These are phyloP conservation scores for Scedosporium dehoogii DNA, from an alignment of 2,329 filamentous ascomycete species.

Conservation along the genomic window DNA sequence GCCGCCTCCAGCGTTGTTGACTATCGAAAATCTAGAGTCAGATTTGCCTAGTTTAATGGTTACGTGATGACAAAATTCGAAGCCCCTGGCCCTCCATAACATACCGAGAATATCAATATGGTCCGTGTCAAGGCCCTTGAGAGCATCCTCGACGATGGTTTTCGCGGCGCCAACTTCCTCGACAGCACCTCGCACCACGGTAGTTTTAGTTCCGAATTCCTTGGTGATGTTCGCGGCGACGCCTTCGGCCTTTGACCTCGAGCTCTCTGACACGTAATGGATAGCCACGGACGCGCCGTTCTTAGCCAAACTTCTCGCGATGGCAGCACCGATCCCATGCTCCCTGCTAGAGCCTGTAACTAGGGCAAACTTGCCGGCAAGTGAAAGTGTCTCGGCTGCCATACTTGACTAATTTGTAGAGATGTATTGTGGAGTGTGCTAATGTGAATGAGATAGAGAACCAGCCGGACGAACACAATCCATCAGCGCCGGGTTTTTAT, in stretches of 20 bases:
- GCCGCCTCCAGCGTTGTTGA: conserved; percentile 27
- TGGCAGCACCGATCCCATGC: conserved; percentile 32
- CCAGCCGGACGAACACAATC: too few relatives aligned
- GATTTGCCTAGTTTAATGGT: too few relatives aligned
- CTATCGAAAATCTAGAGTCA: too few relatives aligned
- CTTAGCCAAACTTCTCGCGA: conserved; percentile 26
- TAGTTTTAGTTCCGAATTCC: conserved; percentile 18
- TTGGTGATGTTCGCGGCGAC: conserved; percentile 17
- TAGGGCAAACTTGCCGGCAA: too few relatives aligned
- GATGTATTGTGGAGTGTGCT: too few relatives aligned
- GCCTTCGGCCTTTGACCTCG: conserved; percentile 18
- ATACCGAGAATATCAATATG: conserved; percentile 31
- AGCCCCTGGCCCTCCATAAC: conserved; percentile 2
- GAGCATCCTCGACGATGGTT: conserved; percentile 22
- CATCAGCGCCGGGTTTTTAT: too few relatives aligned
- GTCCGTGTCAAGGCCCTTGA: conserved; percentile 22
- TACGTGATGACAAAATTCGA: conserved; percentile 8
- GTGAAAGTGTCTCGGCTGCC: too few relatives aligned
- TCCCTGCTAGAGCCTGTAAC: conserved; percentile 34
- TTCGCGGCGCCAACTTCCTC: conserved; percentile 15
- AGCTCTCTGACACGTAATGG: conserved; percentile 27
- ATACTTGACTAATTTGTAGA: too few relatives aligned
- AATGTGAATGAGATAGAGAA: too few relatives aligned
- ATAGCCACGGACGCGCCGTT: conserved; percentile 30
- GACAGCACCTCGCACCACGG: conserved; percentile 19